phyloP scores from a whole-genome alignment of 2,329 filamentous ascomycete genomes.

The Diaporthe capsici region DNA sequence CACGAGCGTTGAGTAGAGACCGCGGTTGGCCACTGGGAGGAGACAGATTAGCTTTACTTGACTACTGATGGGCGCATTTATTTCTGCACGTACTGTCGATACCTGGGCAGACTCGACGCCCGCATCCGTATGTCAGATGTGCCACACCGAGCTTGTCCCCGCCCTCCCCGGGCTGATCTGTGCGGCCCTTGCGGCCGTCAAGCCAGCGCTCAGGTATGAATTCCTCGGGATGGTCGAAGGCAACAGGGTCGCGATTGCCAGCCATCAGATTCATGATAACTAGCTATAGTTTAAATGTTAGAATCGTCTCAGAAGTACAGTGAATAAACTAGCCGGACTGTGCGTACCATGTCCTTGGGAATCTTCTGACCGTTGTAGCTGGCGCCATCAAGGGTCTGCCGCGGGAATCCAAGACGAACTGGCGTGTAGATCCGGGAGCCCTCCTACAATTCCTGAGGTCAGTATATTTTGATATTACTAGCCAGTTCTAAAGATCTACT shows the following conservation, averaged over 20 bases:
- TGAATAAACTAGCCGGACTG: too few species aligned
- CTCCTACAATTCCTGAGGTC: background rate
- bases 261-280: slow-evolving; percentile 10
- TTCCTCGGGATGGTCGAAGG: background rate
- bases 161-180: background rate
- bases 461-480: too few species aligned
- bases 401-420: slow-evolving; percentile 1
- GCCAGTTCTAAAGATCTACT: too few species aligned
- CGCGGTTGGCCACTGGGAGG: background rate
- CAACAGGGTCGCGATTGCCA: background rate
- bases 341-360: slow-evolving; percentile 4
- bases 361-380: slow-evolving; percentile 8
- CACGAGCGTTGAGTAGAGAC: background rate
- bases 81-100: background rate
- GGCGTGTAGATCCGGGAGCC: slow-evolving; percentile 1
- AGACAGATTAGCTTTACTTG: background rate
- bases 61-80: background rate
- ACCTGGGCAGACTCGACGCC: background rate
- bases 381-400: slow-evolving; percentile 3
- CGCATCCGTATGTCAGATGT: background rate
- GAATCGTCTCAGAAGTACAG: background rate
- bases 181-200: background rate
- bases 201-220: background rate
- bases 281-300: background rate
- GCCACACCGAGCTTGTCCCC: background rate